Evolutionary conservation across 2,329 filamentous ascomycete species (phyloP), one percentile per base, ranked within the genome.

Genomic region (Colletotrichum theobromicola): DNA sequence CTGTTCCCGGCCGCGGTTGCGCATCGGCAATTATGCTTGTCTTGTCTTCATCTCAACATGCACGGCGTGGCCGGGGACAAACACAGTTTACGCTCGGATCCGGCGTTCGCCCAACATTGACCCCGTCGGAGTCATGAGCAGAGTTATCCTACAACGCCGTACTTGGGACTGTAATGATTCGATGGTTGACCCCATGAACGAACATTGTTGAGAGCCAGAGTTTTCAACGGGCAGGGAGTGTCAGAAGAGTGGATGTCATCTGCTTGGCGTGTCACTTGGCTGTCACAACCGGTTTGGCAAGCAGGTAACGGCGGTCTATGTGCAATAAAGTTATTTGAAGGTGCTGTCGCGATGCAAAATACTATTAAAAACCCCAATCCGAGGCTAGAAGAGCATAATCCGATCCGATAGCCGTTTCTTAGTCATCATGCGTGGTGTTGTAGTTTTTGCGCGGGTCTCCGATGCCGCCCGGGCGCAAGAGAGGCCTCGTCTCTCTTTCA

Each of bases 381-480:
- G 21, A 57, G 50, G 64, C 32, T 58, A 10, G 30, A 67, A 58
- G 15, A 35, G 42, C 12, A 34, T 32, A 61, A 32, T 26, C 66
- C 55, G 26, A 26, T 55, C 34, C 66, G 34, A 57, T 21, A 50
- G 15, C 9, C 24, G 46, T 28, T n/a, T 12, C 24, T 68, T 37
- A 68, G 66, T 68, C 37, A 61, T 75, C 64, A 24, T 74, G 32
- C 55, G 80, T 79, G 74, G 80, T 79, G 75, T 83, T 80, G 75
- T 87, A 87, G 71, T 81, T 84, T 75, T 80, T 83, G 74, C 83
- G 81, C 28, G 85, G 84, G 76, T 86, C 87, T 24, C 88, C 88
- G 50, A 88, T 89, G 58, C 88, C 87, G 7, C 87, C 88, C 0
- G 87, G 87, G 50, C 83, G 85, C 57, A 90, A 81, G 55, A 90